These are phyloP conservation scores for Leptodontidium sp. DNA, from an alignment of 2,329 filamentous ascomycete genomes.

Conservation along the genomic window DNA sequence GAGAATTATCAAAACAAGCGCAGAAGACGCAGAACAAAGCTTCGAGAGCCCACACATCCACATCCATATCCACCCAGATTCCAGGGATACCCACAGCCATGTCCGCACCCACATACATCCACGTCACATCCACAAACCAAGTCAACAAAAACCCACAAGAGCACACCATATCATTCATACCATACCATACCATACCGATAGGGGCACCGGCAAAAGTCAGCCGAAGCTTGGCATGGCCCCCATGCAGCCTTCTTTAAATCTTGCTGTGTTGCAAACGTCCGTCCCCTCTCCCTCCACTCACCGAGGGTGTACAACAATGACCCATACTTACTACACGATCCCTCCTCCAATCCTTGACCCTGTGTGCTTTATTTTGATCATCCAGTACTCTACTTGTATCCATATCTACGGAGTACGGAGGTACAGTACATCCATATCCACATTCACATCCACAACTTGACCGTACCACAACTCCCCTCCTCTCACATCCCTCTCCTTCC, in stretches of 20 bases:
- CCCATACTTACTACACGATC: background rate
- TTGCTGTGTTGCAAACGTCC: constrained; percentile 2
- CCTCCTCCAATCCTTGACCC: background rate
- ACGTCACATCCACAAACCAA: background rate
- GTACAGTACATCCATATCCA: background rate
- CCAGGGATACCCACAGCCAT: background rate
- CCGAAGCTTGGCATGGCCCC: constrained; percentile 9
- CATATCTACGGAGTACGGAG: background rate
- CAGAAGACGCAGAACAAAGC: background rate
- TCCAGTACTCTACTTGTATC: background rate
- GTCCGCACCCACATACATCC: background rate
- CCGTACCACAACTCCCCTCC: background rate
- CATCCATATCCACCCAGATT: background rate
- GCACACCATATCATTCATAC: background rate
- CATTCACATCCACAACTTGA: background rate
- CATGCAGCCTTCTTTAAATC: constrained; percentile 17
- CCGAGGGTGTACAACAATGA: background rate
- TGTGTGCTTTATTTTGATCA: background rate
- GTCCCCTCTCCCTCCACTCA: background rate
- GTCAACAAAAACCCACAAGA: background rate
- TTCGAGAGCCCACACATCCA: background rate
- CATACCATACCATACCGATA: background rate
- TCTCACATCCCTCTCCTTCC: background rate
- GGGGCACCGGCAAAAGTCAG: constrained; percentile 14
- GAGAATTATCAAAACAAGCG: background rate